phyloP scores from a whole-genome alignment of 805 yeast species.

The Millerozyma miso region DNA sequence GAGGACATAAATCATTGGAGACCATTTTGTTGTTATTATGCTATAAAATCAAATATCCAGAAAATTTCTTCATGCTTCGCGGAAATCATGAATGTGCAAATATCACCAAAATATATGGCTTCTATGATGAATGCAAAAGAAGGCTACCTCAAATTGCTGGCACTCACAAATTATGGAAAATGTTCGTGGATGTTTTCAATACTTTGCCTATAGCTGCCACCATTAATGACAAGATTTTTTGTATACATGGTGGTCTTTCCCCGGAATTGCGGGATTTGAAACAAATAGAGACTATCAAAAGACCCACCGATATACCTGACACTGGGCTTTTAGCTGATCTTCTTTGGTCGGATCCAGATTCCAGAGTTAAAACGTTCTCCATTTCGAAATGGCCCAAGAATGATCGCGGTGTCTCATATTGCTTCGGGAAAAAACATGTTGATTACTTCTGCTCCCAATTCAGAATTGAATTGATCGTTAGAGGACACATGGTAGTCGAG shows the following conservation, averaged over 20 bases:
- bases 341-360: slow-evolving; percentile 78
- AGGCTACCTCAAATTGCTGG: slow-evolving; percentile 33
- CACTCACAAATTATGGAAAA: slow-evolving; percentile 46
- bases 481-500: slow-evolving; percentile 89
- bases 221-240: slow-evolving; percentile 53
- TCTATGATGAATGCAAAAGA: slow-evolving; percentile 58
- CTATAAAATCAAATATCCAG: slow-evolving; percentile 55
- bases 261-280: slow-evolving; percentile 62
- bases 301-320: slow-evolving; percentile 85
- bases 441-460: slow-evolving; percentile 61
- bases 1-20: slow-evolving; percentile 56
- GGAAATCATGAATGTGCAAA: slow-evolving; percentile 60
- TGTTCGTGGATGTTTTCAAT: slow-evolving; percentile 52
- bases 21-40: slow-evolving; percentile 49
- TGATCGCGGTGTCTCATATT: slow-evolving; percentile 79
- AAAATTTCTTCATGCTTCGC: slow-evolving; percentile 55
- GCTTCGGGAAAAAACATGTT: slow-evolving; percentile 72
- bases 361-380: slow-evolving; percentile 28
- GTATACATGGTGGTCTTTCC: slow-evolving; percentile 71
- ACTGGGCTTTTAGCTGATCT: slow-evolving; percentile 73
- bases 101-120: slow-evolving; percentile 57
- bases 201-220: slow-evolving; percentile 61
- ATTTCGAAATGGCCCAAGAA: slow-evolving; percentile 67
- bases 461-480: slow-evolving; percentile 69
- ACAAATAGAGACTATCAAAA: slow-evolving; percentile 64